Conservation (phyloP, 2,329 filamentous ascomycete species). For the Pestalotiopsis sp. region DNA sequence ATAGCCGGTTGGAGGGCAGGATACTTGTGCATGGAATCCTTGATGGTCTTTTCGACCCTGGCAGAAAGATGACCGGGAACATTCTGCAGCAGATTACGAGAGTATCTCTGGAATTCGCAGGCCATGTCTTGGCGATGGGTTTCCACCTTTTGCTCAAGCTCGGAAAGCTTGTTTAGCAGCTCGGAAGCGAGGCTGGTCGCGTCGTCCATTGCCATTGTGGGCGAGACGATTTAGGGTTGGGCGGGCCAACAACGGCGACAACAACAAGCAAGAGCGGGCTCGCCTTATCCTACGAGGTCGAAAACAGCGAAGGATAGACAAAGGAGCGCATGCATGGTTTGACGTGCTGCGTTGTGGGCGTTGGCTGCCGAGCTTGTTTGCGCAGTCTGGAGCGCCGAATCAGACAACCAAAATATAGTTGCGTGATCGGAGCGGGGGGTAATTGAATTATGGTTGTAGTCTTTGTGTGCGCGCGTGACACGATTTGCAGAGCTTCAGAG, state of each 20-base stretch:
- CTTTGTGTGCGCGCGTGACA: neutral
- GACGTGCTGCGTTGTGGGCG: neutral
- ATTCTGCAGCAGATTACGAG: conserved; percentile 50
- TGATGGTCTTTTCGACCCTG: conserved; percentile 48
- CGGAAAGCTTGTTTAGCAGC: conserved; percentile 54
- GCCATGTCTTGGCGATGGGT: conserved; percentile 59
- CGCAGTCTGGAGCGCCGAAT: neutral
- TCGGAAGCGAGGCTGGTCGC: conserved; percentile 50
- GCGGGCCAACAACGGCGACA: neutral
- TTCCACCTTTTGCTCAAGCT: conserved; percentile 59
- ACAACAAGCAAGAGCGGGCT: neutral
- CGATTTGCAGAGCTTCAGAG: neutral
- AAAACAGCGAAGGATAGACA: conserved; percentile 21
- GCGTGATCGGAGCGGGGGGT: conserved; percentile 9
- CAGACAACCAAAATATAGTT: neutral
- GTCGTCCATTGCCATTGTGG: conserved; percentile 45
- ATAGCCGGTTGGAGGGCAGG: conserved; percentile 44
- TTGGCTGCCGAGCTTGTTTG: neutral
- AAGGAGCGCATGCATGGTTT: conserved; percentile 16
- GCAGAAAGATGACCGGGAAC: conserved; percentile 47
- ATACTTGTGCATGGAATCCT: conserved; percentile 44
- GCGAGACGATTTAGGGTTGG: neutral
- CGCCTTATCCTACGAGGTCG: conserved; percentile 18
- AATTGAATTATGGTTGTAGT: neutral
- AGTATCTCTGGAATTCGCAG: conserved; percentile 57